Evolutionary conservation across 345 rosid genomes (phyloP).

Genomic region (Capsella bursapastoris): DNA sequence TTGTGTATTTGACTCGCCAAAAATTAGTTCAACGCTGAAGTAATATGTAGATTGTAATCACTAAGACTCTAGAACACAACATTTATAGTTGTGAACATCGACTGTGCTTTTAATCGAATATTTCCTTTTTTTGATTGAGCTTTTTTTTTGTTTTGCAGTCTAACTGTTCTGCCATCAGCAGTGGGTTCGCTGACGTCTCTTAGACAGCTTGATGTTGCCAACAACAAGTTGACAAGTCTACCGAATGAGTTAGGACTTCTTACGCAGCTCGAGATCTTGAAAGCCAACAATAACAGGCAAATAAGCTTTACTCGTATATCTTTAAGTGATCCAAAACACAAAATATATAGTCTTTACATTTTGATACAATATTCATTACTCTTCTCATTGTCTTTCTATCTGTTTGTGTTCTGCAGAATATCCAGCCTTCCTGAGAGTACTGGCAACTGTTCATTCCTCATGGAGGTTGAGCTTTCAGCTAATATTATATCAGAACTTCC

Average conservation of each 20-base stretch:
- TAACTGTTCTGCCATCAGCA: slow-evolving; percentile 63
- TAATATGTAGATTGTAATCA: not conserved
- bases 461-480: slow-evolving; percentile 89
- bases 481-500: slow-evolving; percentile 77
- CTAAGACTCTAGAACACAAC: not conserved
- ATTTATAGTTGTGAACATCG: not conserved
- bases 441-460: slow-evolving; percentile 65
- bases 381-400: slow-evolving; percentile 1
- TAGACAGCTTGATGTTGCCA: slow-evolving; percentile 68
- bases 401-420: slow-evolving; percentile 54
- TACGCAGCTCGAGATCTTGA: slow-evolving; percentile 74
- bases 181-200: slow-evolving; percentile 65
- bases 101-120: not conserved
- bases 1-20: not conserved
- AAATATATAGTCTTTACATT: not conserved
- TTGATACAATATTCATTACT: not conserved
- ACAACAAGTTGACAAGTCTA: slow-evolving; percentile 70
- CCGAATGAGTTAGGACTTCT: slow-evolving; percentile 73
- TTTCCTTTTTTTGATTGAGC: not conserved
- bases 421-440: slow-evolving; percentile 53
- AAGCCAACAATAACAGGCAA: slow-evolving; percentile 80
- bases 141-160: slow-evolving; percentile 55
- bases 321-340: not conserved
- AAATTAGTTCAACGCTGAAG: not conserved
- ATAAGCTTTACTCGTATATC: not conserved